Percentiles rank a stretch among this genome's conserved stretches.
Evolutionary conservation across 805 yeast genomes (phyloP).

Genomic region (Myxozyma geophila): DNA sequence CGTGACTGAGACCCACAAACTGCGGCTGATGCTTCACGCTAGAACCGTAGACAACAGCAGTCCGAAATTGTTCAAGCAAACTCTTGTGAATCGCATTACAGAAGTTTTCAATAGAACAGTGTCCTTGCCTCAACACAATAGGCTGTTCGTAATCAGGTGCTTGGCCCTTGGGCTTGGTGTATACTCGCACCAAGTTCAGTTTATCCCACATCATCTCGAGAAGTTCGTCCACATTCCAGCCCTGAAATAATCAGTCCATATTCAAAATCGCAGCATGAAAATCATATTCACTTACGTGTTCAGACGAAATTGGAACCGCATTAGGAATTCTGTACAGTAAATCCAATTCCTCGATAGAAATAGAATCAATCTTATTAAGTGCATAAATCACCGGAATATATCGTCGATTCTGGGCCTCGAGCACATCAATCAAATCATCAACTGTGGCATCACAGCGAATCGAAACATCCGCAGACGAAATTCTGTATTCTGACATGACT

Average conservation of each 20-base stretch:
- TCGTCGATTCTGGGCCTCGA: slow-evolving; percentile 87
- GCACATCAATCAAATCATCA: slow-evolving; percentile 92
- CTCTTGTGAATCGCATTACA: slow-evolving; percentile 96
- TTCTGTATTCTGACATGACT: slow-evolving; percentile 92
- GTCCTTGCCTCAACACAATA: slow-evolving; percentile 81
- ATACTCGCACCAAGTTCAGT: slow-evolving; percentile 88
- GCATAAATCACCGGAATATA: slow-evolving; percentile 96
- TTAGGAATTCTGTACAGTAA: slow-evolving; percentile 89
- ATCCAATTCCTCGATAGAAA: slow-evolving; percentile 91
- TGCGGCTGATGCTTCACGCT: slow-evolving; percentile 98
- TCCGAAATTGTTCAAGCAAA: slow-evolving; percentile 88
- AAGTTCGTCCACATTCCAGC: slow-evolving; percentile 96
- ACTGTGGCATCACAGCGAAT: slow-evolving; percentile 97
- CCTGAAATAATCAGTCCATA: slow-evolving; percentile 42
- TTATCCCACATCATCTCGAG: slow-evolving; percentile 95
- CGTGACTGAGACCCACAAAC: slow-evolving; percentile 85
- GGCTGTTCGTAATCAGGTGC: slow-evolving; percentile 95
- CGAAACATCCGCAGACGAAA: slow-evolving; percentile 94
- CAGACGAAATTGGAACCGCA: slow-evolving; percentile 96
- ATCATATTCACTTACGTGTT: slow-evolving; percentile 49
- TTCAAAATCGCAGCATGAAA: neutral
- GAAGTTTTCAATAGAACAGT: slow-evolving; percentile 89
- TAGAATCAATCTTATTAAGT: slow-evolving; percentile 92
- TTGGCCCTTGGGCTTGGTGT: slow-evolving; percentile 94
- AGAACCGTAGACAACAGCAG: slow-evolving; percentile 88